These are phyloP conservation scores for Chaetomiaceae sp. DNA, from an alignment of 2,329 filamentous ascomycete genomes.

Conservation along the genomic window DNA sequence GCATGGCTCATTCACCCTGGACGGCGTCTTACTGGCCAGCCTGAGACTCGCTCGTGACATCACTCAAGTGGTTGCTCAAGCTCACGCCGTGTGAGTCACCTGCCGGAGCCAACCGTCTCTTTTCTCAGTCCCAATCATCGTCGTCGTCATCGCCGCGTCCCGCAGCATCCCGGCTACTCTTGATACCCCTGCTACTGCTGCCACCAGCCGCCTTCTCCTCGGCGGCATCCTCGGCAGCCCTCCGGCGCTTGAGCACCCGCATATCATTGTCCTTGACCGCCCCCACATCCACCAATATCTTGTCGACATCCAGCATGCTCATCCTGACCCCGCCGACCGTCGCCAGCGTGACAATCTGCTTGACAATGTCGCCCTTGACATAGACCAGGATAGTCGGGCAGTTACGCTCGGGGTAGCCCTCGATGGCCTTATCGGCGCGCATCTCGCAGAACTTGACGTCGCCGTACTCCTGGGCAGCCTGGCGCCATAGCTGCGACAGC, in stretches of 20 bases:
- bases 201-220: conserved; percentile 44
- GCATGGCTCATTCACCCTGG: no score
- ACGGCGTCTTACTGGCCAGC: background rate
- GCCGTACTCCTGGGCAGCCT: conserved; percentile 77
- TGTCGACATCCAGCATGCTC: conserved; percentile 70
- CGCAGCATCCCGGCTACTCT: conserved; percentile 23
- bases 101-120: background rate
- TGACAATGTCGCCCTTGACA: conserved; percentile 84
- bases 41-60: no score
- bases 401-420: conserved; percentile 91
- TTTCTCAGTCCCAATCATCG: conserved; percentile 31
- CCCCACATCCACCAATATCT: conserved; percentile 74
- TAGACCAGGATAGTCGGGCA: conserved; percentile 93
- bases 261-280: conserved; percentile 75
- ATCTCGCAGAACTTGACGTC: conserved; percentile 99
- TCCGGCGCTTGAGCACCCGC: conserved; percentile 61
- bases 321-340: conserved; percentile 70
- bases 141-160: conserved; percentile 27
- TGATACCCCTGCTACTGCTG: conserved; percentile 43
- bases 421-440: conserved; percentile 84
- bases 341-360: conserved; percentile 83
- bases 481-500: conserved; percentile 78
- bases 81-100: conserved; percentile 18
- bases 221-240: conserved; percentile 55
- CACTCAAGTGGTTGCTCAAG: no score